Evolutionary conservation across 805 yeast genomes (phyloP).

Genomic region (Monosporozyma aquatica): DNA sequence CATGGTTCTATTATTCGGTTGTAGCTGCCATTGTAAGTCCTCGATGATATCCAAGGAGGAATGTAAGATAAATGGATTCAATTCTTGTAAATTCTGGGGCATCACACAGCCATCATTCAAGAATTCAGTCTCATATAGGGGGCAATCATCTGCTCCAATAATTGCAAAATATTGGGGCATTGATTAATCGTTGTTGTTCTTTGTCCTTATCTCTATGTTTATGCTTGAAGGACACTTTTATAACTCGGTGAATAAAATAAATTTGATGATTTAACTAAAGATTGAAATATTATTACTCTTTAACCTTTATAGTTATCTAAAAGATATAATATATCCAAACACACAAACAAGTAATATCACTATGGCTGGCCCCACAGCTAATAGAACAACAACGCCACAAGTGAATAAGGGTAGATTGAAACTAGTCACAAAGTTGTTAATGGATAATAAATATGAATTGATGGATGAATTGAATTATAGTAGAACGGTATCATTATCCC

Average conservation of each 20-base stretch:
- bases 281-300: too few relatives aligned
- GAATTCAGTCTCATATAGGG: slow-evolving; percentile 80
- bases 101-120: slow-evolving; percentile 20
- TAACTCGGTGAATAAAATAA: too few relatives aligned
- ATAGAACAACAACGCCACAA: neutral
- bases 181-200: neutral
- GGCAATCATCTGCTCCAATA: slow-evolving; percentile 78
- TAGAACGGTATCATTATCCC: slow-evolving; percentile 5
- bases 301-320: too few relatives aligned
- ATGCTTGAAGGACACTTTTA: too few relatives aligned
- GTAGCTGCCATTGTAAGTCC: slow-evolving; percentile 69
- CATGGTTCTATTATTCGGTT: slow-evolving; percentile 3
- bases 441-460: slow-evolving; percentile 23
- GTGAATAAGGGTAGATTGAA: slow-evolving; percentile 10
- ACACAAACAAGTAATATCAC: neutral
- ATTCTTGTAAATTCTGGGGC: slow-evolving; percentile 50
- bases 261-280: neutral
- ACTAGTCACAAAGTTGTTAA: slow-evolving; percentile 19
- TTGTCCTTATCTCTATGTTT: neutral
- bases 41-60: slow-evolving; percentile 87
- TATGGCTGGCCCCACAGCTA: neutral
- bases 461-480: slow-evolving; percentile 27
- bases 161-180: slow-evolving; percentile 87
- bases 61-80: slow-evolving; percentile 82
- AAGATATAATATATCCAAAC: too few relatives aligned